Evolutionary conservation across 1,284 basidiomycete genomes (phyloP).

Genomic region (Boletus semigastroideus): DNA sequence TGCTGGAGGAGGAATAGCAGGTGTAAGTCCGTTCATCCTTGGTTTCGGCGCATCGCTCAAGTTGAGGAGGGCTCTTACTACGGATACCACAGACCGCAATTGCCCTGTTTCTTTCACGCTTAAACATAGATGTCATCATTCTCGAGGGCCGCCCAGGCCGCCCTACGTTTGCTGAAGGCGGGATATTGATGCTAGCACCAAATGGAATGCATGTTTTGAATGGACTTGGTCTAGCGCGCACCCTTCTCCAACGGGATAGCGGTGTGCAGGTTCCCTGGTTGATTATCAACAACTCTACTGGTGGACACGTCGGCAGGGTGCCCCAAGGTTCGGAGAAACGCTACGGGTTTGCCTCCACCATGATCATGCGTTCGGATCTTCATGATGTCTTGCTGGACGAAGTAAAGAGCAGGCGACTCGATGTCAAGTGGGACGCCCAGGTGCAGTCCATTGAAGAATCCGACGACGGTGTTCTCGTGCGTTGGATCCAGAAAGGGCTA

Average conservation of each 20-base stretch:
- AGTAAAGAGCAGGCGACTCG: slow-evolving; percentile 21
- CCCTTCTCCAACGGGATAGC: slow-evolving; percentile 25
- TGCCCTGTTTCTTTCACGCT: slow-evolving; percentile 30
- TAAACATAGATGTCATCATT: slow-evolving; percentile 17
- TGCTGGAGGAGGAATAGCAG: slow-evolving; percentile 28
- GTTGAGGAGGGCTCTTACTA: neutral
- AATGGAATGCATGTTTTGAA: slow-evolving; percentile 33
- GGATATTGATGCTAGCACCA: slow-evolving; percentile 30
- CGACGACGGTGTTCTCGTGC: slow-evolving; percentile 27
- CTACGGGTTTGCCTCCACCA: slow-evolving; percentile 30
- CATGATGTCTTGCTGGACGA: slow-evolving; percentile 32
- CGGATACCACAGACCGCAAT: slow-evolving; percentile 17
- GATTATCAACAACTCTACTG: slow-evolving; percentile 23
- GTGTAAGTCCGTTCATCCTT: slow-evolving; percentile 16
- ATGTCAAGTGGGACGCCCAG: slow-evolving; percentile 27
- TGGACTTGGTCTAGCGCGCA: slow-evolving; percentile 26
- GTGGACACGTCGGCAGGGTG: slow-evolving; percentile 24
- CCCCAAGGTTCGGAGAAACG: slow-evolving; percentile 31
- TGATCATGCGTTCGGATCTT: slow-evolving; percentile 32
- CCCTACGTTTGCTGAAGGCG: slow-evolving; percentile 20
- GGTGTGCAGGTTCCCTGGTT: slow-evolving; percentile 23
- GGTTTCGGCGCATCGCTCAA: neutral
- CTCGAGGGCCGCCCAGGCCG: slow-evolving; percentile 26
- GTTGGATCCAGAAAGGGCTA: slow-evolving; percentile 24
- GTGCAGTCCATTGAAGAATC: slow-evolving; percentile 27